Evolutionary conservation across 495 filamentous ascomycete genomes (phyloP).

Genomic region (Aspergillus bridgeri): DNA sequence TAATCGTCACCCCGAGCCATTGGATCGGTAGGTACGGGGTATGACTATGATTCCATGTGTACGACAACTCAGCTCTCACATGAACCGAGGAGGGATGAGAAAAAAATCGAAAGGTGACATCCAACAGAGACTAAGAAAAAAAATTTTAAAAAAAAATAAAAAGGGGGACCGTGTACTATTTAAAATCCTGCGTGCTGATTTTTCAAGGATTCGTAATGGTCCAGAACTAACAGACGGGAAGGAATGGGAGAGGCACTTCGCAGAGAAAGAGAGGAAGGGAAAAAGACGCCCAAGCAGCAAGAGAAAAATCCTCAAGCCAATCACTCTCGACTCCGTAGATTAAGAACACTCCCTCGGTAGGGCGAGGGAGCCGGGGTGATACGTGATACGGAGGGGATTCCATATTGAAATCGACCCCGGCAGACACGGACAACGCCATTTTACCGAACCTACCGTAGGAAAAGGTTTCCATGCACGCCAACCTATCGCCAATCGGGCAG

Average conservation of each 20-base stretch:
- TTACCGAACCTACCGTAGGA: background rate
- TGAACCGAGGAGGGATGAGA: conserved; percentile 6
- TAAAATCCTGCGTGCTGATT: background rate
- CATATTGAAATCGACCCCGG: too few species aligned
- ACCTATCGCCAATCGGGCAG: background rate
- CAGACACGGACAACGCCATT: background rate
- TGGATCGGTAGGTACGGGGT: too few species aligned
- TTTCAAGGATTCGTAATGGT: conserved; percentile 2
- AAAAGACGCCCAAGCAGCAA: background rate
- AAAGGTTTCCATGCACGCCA: conserved; percentile 1
- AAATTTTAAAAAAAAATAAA: conserved; percentile 4
- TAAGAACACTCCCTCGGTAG: too few species aligned
- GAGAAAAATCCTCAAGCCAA: too few species aligned
- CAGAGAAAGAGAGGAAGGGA: background rate
- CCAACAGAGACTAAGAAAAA: background rate
- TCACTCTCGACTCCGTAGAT: too few species aligned
- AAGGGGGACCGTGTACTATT: background rate
- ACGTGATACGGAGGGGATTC: too few species aligned
- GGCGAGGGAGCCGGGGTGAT: too few species aligned
- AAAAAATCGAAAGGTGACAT: background rate
- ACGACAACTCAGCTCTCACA: conserved; percentile 6
- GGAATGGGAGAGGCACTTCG: background rate
- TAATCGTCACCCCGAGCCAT: background rate
- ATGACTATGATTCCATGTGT: too few species aligned
- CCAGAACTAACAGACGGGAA: conserved; percentile 2